These are phyloP conservation scores for Stipa capillata DNA, from an alignment of 176 grass and related monocot genomes.

Conservation along the genomic window DNA sequence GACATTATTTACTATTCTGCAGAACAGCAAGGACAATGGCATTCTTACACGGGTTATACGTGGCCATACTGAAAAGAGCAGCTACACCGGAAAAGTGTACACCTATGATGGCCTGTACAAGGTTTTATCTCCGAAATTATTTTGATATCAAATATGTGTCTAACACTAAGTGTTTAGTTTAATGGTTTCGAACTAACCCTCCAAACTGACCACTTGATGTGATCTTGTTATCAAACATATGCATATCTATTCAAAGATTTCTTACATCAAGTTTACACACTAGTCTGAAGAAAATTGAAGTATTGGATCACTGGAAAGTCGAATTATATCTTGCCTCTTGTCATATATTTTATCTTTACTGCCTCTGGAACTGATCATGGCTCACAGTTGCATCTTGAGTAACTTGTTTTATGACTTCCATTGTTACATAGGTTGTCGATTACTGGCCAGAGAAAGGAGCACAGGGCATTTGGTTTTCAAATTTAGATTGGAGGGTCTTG, in stretches of 20 bases:
- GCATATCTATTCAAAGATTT: not conserved
- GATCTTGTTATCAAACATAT: slow-evolving; percentile 6
- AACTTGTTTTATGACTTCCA: slow-evolving; percentile 11
- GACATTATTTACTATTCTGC: slow-evolving; percentile 7
- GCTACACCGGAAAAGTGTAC: slow-evolving; percentile 64
- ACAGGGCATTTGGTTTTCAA: slow-evolving; percentile 46
- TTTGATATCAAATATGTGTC: not conserved
- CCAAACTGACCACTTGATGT: not conserved
- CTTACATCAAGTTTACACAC: not conserved
- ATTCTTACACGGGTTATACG: slow-evolving; percentile 51
- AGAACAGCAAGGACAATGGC: slow-evolving; percentile 50
- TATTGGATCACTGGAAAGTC: not conserved
- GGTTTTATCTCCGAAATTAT: slow-evolving; percentile 33
- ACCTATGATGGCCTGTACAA: slow-evolving; percentile 75
- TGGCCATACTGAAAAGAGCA: slow-evolving; percentile 41
- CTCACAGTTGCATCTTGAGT: not conserved
- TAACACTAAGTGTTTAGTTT: not conserved
- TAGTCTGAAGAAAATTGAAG: not conserved
- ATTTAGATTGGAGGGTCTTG: slow-evolving; percentile 57
- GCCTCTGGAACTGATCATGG: not conserved
- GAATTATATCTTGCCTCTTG: not conserved
- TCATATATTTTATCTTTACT: not conserved
- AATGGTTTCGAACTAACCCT: not conserved
- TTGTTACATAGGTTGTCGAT: slow-evolving; percentile 42
- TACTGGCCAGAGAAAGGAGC: slow-evolving; percentile 39